Conservation (phyloP, 73 alveolate species). For the Stentor coeruleus region DNA sequence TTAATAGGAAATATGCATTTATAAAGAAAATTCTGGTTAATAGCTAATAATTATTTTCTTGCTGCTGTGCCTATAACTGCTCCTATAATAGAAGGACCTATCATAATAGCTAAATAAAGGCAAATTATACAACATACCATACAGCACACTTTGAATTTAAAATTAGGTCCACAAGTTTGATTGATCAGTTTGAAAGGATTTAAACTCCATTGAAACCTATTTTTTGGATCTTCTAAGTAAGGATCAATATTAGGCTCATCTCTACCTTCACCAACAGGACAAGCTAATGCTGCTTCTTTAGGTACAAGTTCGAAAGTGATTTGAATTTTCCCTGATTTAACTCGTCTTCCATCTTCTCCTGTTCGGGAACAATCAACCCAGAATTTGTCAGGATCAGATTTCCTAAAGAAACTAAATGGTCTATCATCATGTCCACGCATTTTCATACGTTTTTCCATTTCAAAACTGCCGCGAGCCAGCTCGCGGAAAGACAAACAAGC, state of each 20-base stretch:
- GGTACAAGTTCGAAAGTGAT: conserved; percentile 64
- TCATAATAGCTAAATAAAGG: conserved; percentile 26
- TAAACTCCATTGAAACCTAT: conserved; percentile 63
- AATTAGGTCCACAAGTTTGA: conserved; percentile 81
- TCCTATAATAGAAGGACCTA: conserved; percentile 37
- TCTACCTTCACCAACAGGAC: conserved; percentile 83
- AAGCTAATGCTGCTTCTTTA: conserved; percentile 53
- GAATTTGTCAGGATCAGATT: conserved; percentile 44
- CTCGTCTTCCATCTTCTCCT: conserved; percentile 50
- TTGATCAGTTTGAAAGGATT: conserved; percentile 73
- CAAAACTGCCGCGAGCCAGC: conserved; percentile 5
- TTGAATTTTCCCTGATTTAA: conserved; percentile 64
- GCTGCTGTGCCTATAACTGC: conserved; percentile 19
- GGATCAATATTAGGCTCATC: conserved; percentile 80
- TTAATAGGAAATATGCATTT: no score
- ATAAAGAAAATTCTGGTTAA: no score
- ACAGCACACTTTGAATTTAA: conserved; percentile 72
- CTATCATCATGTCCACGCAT: not conserved
- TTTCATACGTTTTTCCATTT: not conserved
- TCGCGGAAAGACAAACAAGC: conserved; percentile 44
- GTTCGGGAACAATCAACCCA: conserved; percentile 43
- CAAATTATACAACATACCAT: conserved; percentile 53
- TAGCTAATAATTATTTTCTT: no score
- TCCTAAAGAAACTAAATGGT: not conserved
- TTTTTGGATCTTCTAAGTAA: conserved; percentile 76